These are phyloP conservation scores for Tardiomyces blankii DNA, from an alignment of 1,139 yeast species.

Conservation along the genomic window DNA sequence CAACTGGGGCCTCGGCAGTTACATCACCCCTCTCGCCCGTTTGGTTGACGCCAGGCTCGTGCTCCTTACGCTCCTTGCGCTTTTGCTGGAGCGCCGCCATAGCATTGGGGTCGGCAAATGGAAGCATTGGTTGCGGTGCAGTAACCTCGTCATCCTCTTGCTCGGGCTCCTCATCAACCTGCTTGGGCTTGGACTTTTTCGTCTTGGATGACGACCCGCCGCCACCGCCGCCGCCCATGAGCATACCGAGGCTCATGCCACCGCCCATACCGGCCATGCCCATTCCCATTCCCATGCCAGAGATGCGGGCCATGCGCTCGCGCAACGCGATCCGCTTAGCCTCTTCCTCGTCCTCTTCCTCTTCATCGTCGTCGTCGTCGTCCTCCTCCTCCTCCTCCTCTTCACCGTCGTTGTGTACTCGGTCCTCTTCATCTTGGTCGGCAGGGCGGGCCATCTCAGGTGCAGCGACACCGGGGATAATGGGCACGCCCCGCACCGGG, in stretches of 20 bases:
- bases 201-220: conserved; percentile 16
- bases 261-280: conserved; percentile 83
- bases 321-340: conserved; percentile 67
- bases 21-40: no score
- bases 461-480: no score
- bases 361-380: conserved; percentile 36
- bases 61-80: conserved; percentile 5
- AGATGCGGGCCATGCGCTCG: conserved; percentile 91
- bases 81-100: conserved; percentile 18
- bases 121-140: conserved; percentile 14
- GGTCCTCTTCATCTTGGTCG: conserved; percentile 2
- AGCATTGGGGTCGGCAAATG: conserved; percentile 33
- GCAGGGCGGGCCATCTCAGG: neutral
- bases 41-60: no score
- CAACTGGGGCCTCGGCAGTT: no score
- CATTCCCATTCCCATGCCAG: conserved; percentile 54
- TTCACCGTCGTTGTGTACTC: conserved; percentile 14
- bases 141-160: conserved; percentile 7
- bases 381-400: conserved; percentile 23
- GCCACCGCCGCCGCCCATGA: conserved; percentile 25
- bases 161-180: conserved; percentile 6
- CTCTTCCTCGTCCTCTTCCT: conserved; percentile 63
- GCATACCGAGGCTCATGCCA: conserved; percentile 44
- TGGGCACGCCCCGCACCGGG: no score
- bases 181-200: conserved; percentile 19